These are phyloP conservation scores for Fraxinus dipetala DNA, from an alignment of 305 asterid species.

Conservation along the genomic window DNA sequence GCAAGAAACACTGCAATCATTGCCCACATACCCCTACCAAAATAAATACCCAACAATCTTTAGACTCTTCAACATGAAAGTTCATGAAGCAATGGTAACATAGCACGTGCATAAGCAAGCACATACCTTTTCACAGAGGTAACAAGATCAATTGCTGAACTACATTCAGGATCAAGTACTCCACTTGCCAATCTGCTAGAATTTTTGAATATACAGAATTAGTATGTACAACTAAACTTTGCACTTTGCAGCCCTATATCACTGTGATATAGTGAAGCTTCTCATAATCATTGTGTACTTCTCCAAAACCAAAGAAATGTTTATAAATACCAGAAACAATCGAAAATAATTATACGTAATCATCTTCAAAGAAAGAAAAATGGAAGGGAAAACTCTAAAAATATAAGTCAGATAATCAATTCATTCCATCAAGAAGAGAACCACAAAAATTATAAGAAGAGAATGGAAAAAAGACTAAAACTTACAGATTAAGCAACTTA, in stretches of 20 bases:
- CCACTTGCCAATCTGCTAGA: constrained; percentile 89
- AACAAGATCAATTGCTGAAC: constrained; percentile 52
- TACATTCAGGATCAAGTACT: constrained; percentile 75
- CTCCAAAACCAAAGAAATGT: neutral
- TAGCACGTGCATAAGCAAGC: neutral
- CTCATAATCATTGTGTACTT: neutral
- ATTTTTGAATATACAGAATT: constrained; percentile 13
- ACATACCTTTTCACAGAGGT: constrained; percentile 79
- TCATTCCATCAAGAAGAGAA: constrained; percentile 6
- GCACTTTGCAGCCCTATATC: neutral
- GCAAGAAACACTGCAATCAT: constrained; percentile 90
- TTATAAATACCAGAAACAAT: neutral
- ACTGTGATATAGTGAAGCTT: constrained; percentile 4
- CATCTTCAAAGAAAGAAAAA: neutral
- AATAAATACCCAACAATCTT: neutral
- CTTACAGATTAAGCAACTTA: constrained; percentile 38
- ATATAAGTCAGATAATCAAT: constrained; percentile 13
- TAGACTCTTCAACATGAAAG: neutral
- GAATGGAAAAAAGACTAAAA: constrained; percentile 8
- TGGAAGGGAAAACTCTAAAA: neutral
- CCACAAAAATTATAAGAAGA: constrained; percentile 4
- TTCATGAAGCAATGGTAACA: neutral
- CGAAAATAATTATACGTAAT: neutral
- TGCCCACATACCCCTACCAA: constrained; percentile 90
- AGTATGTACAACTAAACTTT: constrained; percentile 4